Percentiles rank a stretch among this genome's conserved stretches.
Evolutionary conservation across 768 basidiomycete species (phyloP).

Genomic region (Daedaleopsis nitida): DNA sequence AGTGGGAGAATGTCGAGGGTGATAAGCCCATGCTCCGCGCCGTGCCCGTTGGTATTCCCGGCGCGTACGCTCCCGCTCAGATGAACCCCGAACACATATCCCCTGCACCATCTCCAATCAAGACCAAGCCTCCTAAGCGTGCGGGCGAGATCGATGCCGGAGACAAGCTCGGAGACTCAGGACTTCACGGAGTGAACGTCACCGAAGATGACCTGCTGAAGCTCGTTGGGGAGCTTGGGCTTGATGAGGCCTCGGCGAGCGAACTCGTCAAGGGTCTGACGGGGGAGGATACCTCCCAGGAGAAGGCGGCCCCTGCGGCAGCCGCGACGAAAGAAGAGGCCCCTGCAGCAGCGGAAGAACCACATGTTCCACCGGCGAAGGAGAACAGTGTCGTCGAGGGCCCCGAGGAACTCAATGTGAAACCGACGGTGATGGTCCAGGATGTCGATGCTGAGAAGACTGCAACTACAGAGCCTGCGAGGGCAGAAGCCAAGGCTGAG

Average conservation of each 20-base stretch:
- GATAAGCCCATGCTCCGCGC: slow-evolving; percentile 55
- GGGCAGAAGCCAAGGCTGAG: neutral
- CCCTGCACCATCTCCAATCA: slow-evolving; percentile 37
- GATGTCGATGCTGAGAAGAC: slow-evolving; percentile 14
- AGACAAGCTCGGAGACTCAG: slow-evolving; percentile 67
- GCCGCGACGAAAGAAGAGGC: slow-evolving; percentile 15
- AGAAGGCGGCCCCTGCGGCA: slow-evolving; percentile 7
- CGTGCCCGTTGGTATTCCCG: slow-evolving; percentile 79
- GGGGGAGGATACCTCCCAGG: slow-evolving; percentile 20
- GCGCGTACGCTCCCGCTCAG: slow-evolving; percentile 70
- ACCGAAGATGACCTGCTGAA: slow-evolving; percentile 74
- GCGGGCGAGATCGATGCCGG: slow-evolving; percentile 64
- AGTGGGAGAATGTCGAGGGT: slow-evolving; percentile 65
- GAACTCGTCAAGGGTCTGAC: slow-evolving; percentile 68
- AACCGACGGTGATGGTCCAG: slow-evolving; percentile 13
- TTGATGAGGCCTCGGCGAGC: slow-evolving; percentile 75
- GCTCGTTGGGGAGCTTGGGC: slow-evolving; percentile 73
- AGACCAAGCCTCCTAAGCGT: slow-evolving; percentile 56
- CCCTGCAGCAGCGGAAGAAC: neutral
- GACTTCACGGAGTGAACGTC: slow-evolving; percentile 75
- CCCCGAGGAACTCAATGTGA: neutral
- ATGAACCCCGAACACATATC: slow-evolving; percentile 79
- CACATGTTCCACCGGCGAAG: neutral
- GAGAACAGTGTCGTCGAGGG: neutral
- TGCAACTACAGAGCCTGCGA: neutral